These are phyloP conservation scores for Xylariaceae sp. DNA, from an alignment of 2,329 filamentous ascomycete species.

Conservation along the genomic window DNA sequence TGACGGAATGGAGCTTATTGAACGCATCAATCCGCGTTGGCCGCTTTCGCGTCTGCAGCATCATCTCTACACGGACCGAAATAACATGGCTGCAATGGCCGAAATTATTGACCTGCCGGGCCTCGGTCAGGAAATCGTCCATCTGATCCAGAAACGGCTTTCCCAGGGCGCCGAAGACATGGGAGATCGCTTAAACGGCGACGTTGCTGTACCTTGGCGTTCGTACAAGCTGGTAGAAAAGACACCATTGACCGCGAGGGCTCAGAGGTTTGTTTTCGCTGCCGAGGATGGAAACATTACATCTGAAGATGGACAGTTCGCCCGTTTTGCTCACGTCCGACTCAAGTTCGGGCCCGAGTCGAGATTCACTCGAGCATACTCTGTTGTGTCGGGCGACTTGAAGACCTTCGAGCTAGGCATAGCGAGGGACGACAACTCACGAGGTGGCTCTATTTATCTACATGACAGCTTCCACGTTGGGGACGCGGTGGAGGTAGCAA, in stretches of 20 bases:
- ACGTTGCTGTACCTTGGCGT: slow-evolving; percentile 31
- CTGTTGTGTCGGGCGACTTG: slow-evolving; percentile 45
- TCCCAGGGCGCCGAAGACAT: slow-evolving; percentile 33
- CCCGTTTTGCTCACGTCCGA: slow-evolving; percentile 45
- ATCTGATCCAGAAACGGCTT: slow-evolving; percentile 42
- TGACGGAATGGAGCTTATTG: slow-evolving; percentile 46
- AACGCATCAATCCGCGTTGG: slow-evolving; percentile 50
- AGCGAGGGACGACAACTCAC: slow-evolving; percentile 45
- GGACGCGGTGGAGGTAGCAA: slow-evolving; percentile 37
- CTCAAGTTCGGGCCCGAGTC: slow-evolving; percentile 49
- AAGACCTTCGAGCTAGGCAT: slow-evolving; percentile 50
- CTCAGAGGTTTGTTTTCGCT: slow-evolving; percentile 45
- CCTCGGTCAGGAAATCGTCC: slow-evolving; percentile 37
- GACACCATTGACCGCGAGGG: slow-evolving; percentile 38
- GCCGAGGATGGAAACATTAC: slow-evolving; percentile 28
- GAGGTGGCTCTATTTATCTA: slow-evolving; percentile 53
- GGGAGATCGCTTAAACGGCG: slow-evolving; percentile 14
- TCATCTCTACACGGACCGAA: slow-evolving; percentile 47
- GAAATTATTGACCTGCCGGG: slow-evolving; percentile 42
- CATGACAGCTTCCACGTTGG: slow-evolving; percentile 45
- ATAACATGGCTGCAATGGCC: slow-evolving; percentile 40
- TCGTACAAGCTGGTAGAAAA: slow-evolving; percentile 42
- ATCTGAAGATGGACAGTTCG: slow-evolving; percentile 25
- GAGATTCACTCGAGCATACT: slow-evolving; percentile 46
- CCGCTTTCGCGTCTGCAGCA: slow-evolving; percentile 53